Evolutionary conservation across 1,284 basidiomycete species (phyloP).

Genomic region (Schizophyllum amplum): DNA sequence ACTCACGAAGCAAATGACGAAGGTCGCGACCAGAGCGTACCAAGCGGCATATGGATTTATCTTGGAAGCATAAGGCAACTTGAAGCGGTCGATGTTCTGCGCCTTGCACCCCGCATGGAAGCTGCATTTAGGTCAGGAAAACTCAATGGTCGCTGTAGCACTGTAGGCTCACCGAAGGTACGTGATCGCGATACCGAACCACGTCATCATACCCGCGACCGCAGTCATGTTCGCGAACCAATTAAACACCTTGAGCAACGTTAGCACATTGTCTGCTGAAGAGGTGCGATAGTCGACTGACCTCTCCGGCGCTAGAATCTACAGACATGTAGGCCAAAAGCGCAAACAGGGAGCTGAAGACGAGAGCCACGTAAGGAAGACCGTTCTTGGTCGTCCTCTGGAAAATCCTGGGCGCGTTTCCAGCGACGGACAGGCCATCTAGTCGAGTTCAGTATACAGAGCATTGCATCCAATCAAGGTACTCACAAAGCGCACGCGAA

Average conservation of each 20-base stretch:
- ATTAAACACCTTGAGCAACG: too few species aligned
- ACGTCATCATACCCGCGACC: constrained; percentile 61
- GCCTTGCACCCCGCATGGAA: constrained; percentile 71
- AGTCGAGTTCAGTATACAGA: not conserved
- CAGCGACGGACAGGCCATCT: constrained; percentile 72
- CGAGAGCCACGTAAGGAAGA: constrained; percentile 67
- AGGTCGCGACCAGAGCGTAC: constrained; percentile 46
- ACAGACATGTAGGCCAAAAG: constrained; percentile 71
- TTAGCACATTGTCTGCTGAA: constrained; percentile 42
- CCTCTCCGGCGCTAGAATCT: constrained; percentile 27
- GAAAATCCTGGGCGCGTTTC: constrained; percentile 77
- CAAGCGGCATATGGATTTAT: constrained; percentile 70
- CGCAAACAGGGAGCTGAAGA: constrained; percentile 62
- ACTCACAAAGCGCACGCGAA: constrained; percentile 72
- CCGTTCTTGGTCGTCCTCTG: constrained; percentile 59
- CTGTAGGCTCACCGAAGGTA: constrained; percentile 44
- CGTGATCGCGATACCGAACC: constrained; percentile 75
- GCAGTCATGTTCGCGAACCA: constrained; percentile 77
- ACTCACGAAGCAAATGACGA: constrained; percentile 65
- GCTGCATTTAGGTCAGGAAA: not conserved
- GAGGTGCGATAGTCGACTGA: not conserved
- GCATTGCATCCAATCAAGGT: not conserved
- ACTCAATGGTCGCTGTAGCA: too few species aligned
- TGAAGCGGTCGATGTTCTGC: constrained; percentile 62
- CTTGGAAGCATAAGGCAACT: constrained; percentile 56